Base-by-base conservation (phyloP, 2,329 filamentous ascomycete species). In the Ophiosphaerella korrae region DNA sequence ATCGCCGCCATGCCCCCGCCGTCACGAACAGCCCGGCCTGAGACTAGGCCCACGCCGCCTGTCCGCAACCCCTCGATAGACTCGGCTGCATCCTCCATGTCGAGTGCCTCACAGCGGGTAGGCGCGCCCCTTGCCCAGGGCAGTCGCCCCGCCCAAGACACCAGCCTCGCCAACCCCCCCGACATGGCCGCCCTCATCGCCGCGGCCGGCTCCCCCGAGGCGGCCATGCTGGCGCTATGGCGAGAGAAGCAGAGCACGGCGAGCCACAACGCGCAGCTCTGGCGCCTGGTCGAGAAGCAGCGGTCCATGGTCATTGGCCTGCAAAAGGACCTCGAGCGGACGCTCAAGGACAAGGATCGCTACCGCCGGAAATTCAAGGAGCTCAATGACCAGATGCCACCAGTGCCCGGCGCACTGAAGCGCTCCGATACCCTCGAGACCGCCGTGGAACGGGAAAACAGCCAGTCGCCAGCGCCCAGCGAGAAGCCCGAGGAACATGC, bases 271-370 rank as follows among this genome's bases (percentile, higher is more conserved):
- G 81, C 87, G 14, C 93, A 99, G 72, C 77, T 99, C 65, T 99
- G 94, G 94, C 88, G 92, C 43, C 78, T 99, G 40, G 92, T 99
- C 42, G 93, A 97, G 73, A 97, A 99, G 77, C 94, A 99, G 74
- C 84, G 93, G 55, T 86, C 91, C 13, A 92, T 99, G 86, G 92
- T 99, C 47, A 75, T 96, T 16, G 93, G 92, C 7, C 80, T 99
- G 56, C 97, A 97, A 69, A 96, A 94, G 73, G 94, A 99, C 70
- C 79, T 99, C 11, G 93, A 97, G 74, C 85, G 90, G 45, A 87
- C 92, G 1, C 75, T 96, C 58, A 96, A 96, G 71, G 94, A 97
- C 62, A 97, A 97, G 75, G 93, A 97, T 60, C 88, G 88, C 63
- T 97, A 97, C 70, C 86, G 90, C 64, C 92, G 88, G 73, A 96